Percentiles rank a stretch among this genome's conserved stretches.
Conservation (phyloP, 345 rosid species). For the Trapa incisa region DNA sequence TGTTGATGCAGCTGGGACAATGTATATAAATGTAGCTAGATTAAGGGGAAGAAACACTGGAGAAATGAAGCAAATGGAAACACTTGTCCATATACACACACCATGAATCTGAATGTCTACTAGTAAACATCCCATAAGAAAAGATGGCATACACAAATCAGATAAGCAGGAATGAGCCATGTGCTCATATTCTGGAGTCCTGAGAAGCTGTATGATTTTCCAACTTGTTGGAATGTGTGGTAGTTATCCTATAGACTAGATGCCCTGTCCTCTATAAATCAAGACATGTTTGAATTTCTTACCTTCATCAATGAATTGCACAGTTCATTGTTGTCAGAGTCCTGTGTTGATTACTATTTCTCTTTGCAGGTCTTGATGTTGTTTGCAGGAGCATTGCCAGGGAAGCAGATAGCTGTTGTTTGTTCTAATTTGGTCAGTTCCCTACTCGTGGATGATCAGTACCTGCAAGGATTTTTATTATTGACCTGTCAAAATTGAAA, state of each 20-base stretch:
- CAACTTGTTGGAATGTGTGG: background rate
- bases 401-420: conserved; percentile 75
- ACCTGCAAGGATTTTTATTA: background rate
- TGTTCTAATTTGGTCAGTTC: conserved; percentile 78
- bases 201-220: background rate
- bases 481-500: background rate
- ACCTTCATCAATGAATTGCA: background rate
- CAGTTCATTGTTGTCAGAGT: background rate
- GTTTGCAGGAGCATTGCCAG: conserved; percentile 74
- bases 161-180: background rate
- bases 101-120: too few species aligned
- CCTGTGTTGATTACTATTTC: conserved; percentile 10
- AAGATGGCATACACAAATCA: too few species aligned
- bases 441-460: background rate
- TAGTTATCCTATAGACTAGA: background rate
- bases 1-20: background rate
- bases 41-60: background rate
- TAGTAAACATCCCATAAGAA: too few species aligned
- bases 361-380: conserved; percentile 56
- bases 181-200: background rate
- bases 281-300: background rate
- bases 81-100: background rate
- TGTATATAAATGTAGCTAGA: background rate
- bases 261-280: background rate
- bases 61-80: background rate